Evolutionary conservation across 2,329 filamentous ascomycete genomes (phyloP).

Genomic region (Chrysoporthe austroafricana): DNA sequence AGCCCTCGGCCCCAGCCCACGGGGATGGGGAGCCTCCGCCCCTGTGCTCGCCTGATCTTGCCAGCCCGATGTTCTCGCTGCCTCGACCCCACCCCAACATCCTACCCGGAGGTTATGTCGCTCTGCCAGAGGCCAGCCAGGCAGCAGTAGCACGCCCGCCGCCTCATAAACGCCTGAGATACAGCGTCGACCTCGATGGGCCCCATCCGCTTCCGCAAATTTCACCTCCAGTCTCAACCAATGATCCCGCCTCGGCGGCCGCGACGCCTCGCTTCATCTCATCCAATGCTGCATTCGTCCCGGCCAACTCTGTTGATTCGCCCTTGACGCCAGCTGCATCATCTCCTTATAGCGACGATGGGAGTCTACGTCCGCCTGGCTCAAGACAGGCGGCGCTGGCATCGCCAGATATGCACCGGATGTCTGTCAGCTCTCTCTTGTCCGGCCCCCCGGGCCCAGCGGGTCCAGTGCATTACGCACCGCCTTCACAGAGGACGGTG

Average conservation of each 20-base stretch:
- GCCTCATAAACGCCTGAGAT: slow-evolving; percentile 27
- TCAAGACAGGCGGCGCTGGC: slow-evolving; percentile 27
- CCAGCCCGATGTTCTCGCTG: slow-evolving; percentile 16
- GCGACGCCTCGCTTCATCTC: slow-evolving; percentile 33
- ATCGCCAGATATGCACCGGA: slow-evolving; percentile 41
- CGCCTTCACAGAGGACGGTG: slow-evolving; percentile 27
- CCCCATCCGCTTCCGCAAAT: slow-evolving; percentile 13
- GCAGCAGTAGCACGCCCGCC: slow-evolving; percentile 15
- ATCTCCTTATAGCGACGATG: slow-evolving; percentile 41
- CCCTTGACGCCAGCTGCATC: slow-evolving; percentile 48
- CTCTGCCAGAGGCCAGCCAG: slow-evolving; percentile 4
- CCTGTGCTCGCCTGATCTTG: slow-evolving; percentile 17
- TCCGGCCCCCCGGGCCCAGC: slow-evolving; percentile 50
- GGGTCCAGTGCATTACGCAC: slow-evolving; percentile 27
- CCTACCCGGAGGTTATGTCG: neutral
- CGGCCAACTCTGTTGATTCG: slow-evolving; percentile 34
- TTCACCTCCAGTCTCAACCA: slow-evolving; percentile 16
- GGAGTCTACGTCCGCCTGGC: slow-evolving; percentile 27
- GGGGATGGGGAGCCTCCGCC: slow-evolving; percentile 10
- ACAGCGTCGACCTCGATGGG: slow-evolving; percentile 26
- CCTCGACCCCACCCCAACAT: slow-evolving; percentile 10
- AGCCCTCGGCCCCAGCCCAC: neutral
- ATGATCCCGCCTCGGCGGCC: slow-evolving; percentile 12
- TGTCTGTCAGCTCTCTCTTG: slow-evolving; percentile 70
- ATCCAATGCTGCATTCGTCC: slow-evolving; percentile 27